Base-by-base conservation (phyloP, 495 filamentous ascomycete genomes). In the Astrothelium macrocarpum region DNA sequence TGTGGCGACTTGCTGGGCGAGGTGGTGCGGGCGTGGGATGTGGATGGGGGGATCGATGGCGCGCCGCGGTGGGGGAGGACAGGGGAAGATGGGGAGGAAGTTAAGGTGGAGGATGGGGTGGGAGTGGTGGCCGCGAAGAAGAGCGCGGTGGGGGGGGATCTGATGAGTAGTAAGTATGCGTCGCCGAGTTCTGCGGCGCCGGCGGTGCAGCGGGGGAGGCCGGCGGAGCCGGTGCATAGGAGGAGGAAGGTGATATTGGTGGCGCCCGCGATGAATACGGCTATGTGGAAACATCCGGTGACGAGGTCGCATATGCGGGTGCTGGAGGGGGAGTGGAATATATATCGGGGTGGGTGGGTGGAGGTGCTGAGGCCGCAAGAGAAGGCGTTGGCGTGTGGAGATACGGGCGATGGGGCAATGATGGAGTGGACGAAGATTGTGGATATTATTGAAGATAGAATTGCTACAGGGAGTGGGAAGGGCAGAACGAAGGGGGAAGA, bases 11-110 rank as follows among this genome's bases (percentile, higher is more conserved):
- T 93, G 14, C 68, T 95, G 2, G 79, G 82, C 11, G 85, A 80
- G 39, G 86, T 93, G 0, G 80, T 95, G n/a, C 77, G 92, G 28
- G 92, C 92, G 0, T 96, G 93, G 93, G 92, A 96, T 74, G 85
- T 85, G 1, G 85, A 84, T 20, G 84, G 84, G 31, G 69, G 75
- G 58, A 77, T 87, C 10, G 86, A 89, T 65, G 69, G 65, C 25
- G 63, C 64, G 36, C 25, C 31, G 20, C 12, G 43, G 43, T 49
- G 12, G 12, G 43, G 43, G 43, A 20, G 43, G 43, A 20, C 3
- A n/a, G 43, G 5, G 43, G 31, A 18, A 31, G 43, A 7, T 36
- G 56, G 65, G 53, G 59, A 14, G 25, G 63, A 60, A 1, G n/a
- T n/a, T n/a, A 53, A 58, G 32, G 58, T 59, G 58, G 60, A 56